A percentile compares a stretch with the other conserved stretches of the same genome.
Evolutionary conservation across 768 basidiomycete species (phyloP).

Genomic region (Tricholoma sp.): DNA sequence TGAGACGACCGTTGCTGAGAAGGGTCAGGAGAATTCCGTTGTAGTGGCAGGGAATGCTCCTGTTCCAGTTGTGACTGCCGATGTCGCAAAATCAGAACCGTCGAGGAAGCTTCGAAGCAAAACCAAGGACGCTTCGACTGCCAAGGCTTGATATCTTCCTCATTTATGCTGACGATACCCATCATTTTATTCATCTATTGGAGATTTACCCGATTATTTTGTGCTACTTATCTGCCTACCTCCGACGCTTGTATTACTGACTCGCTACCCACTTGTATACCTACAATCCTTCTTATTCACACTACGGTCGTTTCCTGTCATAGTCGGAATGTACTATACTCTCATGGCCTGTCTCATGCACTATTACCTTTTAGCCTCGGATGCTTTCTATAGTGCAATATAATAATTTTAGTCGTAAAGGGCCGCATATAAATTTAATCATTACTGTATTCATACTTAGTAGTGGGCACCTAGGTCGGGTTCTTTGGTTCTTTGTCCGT

Average conservation of each 20-base stretch:
- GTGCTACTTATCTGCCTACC: background rate
- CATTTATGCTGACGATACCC: conserved; percentile 3
- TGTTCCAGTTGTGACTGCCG: background rate
- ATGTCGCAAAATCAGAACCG: background rate
- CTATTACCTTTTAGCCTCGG: too few relatives aligned
- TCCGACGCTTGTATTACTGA: background rate
- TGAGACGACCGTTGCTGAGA: background rate
- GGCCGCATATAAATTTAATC: too few relatives aligned
- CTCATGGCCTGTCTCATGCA: too few relatives aligned
- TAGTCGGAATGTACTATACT: too few relatives aligned
- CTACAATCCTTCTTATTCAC: background rate
- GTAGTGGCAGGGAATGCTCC: background rate
- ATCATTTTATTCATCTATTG: conserved; percentile 1
- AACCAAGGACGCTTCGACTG: background rate
- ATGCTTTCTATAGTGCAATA: too few relatives aligned
- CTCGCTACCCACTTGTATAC: background rate
- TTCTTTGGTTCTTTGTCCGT: background rate
- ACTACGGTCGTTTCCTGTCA: background rate
- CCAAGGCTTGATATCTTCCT: background rate
- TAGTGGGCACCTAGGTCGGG: too few relatives aligned
- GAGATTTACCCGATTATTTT: background rate
- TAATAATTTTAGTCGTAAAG: too few relatives aligned
- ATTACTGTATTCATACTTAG: background rate
- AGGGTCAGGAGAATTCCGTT: too few relatives aligned
- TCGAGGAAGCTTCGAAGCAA: conserved; percentile 1